Base-by-base conservation (phyloP, 257 asterid species). In the Osmanthus fragrans region DNA sequence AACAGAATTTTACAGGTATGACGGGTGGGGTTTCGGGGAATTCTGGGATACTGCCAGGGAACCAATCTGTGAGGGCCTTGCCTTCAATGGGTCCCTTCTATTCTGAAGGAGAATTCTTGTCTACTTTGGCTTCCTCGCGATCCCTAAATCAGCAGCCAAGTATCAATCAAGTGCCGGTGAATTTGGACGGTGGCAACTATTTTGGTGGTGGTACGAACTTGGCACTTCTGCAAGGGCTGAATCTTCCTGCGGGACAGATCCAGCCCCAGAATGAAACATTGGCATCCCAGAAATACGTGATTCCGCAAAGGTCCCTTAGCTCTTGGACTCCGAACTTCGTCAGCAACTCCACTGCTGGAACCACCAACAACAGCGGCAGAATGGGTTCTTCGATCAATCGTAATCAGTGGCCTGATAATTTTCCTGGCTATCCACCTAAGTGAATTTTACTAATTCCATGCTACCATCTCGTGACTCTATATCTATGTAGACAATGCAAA, bases 321-420 rank as follows among this genome's bases (percentile, higher is more conserved):
- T 72, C 83, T 39, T 83, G 84, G 86, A 83, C 68, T 10, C 75
- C 71, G 2, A 63, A 71, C 58, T 73, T 21, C 32, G 34, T 66
- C 76, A 60, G 32, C 77, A 68, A 19, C 56, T 7, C 69, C 60
- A 16, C 73, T 7, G 15, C 33, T 63, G 33, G 27, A 23, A 56
- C 29, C 29, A 2, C 65, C 13, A 7, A 23, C 65, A n/a, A 56
- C 27, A 21, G 19, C 33, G 54, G 37, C 16, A 19, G 30, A 37
- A 30, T 68, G 37, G 74, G 70, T 5, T 51, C 86, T 27, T 83
- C 86, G 0, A 29, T 64, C 30, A 70, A n/a, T 47, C 68, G 64
- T 6, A 79, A 83, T 58, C 72, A 72, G 7, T 83, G 84, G 82
- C 82, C 77, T 76, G 16, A 63, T 63, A 25, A 63, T 25, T 34